Evolutionary conservation across 768 basidiomycete species (phyloP), one percentile per base, ranked within the genome.

Genomic region (Dacryopinax primogenitus): DNA sequence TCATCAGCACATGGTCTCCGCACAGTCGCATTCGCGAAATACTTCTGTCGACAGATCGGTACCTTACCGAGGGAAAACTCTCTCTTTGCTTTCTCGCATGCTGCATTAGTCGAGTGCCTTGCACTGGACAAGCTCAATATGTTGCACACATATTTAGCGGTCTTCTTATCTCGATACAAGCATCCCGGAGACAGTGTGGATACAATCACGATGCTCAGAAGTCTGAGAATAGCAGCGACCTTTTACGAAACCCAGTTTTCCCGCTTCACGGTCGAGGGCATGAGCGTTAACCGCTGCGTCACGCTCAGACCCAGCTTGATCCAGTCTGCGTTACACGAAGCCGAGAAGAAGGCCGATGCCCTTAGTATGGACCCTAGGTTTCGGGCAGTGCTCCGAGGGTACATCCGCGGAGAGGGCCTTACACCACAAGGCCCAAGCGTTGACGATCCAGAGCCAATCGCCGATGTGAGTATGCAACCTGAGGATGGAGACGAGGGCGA

Each of bases 41-140:
- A 86, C 67, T 81, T 92, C 67, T 85, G 86, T 58, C 80, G 36
- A 86, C 7, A 82, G 78, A 21, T 81, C 82, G 58, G 83, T 62
- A 7, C 16, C 44, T 80, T 2, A 82, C 81, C 66, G 62, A 35
- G 30, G 18, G 63, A 67, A 83, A 83, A 12, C 77, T 79, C 2
- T 78, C 79, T 85, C 90, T 72, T 82, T 66, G 79, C 79, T 11
- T 92, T 88, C 69, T 86, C 88, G 69, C 85, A 88, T 69, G 88
- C 89, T 0, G 80, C 82, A 32, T 74, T 92, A 13, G 79, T 93
- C 44, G 94, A 97, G 72, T 87, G 89, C 75, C 87, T 97, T 62
- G 77, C 92, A n/a, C 86, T 90, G 72, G 93, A 94, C 75, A 96
- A 95, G 72, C 84, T 87, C 13, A 82, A 84, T 66, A 85, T 88